Percentiles rank a stretch among this genome's conserved stretches.
phyloP scores from a whole-genome alignment of 202 grass and related monocot species.

The Musa balbisiana region DNA sequence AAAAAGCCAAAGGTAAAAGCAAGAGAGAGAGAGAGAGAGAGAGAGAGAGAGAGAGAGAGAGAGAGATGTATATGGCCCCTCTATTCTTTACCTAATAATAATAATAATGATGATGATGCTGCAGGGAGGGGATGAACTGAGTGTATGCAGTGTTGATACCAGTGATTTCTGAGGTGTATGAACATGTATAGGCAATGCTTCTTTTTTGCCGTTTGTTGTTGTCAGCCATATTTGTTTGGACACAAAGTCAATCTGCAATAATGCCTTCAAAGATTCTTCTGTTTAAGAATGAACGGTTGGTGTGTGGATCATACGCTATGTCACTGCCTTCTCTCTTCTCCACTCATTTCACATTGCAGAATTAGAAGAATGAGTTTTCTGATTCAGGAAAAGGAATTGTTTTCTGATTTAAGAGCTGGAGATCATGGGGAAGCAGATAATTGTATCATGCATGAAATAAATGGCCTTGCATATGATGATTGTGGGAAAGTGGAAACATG shows the following conservation, averaged over 20 bases:
- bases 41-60: no score
- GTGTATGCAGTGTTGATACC: conserved; percentile 2
- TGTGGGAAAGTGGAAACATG: no score
- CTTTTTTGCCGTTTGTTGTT: not conserved
- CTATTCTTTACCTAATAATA: not conserved
- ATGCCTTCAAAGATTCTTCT: not conserved
- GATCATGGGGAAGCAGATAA: no score
- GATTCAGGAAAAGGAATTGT: no score
- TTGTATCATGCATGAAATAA: no score
- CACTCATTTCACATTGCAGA: no score
- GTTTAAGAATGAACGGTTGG: not conserved
- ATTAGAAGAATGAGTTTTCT: no score
- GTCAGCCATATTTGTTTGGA: not conserved
- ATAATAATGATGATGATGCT: not conserved
- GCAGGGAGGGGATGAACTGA: not conserved
- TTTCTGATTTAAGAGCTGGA: no score
- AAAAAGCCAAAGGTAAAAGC: not conserved
- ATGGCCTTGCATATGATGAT: no score
- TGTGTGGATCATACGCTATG: not conserved
- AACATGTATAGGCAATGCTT: conserved; percentile 12
- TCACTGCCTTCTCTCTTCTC: not conserved
- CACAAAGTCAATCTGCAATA: conserved; percentile 4
- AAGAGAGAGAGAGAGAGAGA: not conserved
- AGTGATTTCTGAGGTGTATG: not conserved
- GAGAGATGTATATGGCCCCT: not conserved